These are phyloP conservation scores for Fomitopsis serialis DNA, from an alignment of 768 basidiomycete species.

Conservation along the genomic window DNA sequence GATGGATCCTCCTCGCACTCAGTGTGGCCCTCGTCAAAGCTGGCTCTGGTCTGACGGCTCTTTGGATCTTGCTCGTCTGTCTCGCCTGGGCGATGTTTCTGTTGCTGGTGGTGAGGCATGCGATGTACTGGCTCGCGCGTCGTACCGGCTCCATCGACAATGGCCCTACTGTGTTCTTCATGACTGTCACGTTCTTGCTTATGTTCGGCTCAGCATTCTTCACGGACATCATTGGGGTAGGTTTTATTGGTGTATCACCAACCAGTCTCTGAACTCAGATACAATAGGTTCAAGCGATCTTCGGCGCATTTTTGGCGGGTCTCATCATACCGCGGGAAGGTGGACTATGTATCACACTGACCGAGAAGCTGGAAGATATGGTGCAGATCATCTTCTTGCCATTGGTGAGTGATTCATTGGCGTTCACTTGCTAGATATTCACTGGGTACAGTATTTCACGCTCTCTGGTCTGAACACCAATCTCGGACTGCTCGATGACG, in stretches of 20 bases:
- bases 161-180: conserved; percentile 64
- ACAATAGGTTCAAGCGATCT: conserved; percentile 13
- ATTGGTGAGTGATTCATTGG: conserved; percentile 42
- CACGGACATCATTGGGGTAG: conserved; percentile 82
- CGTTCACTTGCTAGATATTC: conserved; percentile 6
- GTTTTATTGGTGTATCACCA: conserved; percentile 52
- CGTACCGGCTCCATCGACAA: conserved; percentile 68
- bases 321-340: conserved; percentile 80
- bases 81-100: conserved; percentile 64
- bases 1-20: conserved; percentile 81
- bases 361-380: conserved; percentile 88
- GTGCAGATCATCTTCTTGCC: conserved; percentile 72
- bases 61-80: conserved; percentile 72
- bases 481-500: conserved; percentile 68
- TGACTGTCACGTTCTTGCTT: conserved; percentile 73
- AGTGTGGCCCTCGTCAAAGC: conserved; percentile 84
- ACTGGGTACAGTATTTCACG: conserved; percentile 60
- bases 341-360: conserved; percentile 73
- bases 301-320: conserved; percentile 58
- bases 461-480: conserved; percentile 79
- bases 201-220: conserved; percentile 75
- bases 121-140: conserved; percentile 59
- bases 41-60: conserved; percentile 61
- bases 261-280: not conserved
- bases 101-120: conserved; percentile 58